Evolutionary conservation across 73 alveolate species (phyloP).

Genomic region (Paramecium bursaria): DNA sequence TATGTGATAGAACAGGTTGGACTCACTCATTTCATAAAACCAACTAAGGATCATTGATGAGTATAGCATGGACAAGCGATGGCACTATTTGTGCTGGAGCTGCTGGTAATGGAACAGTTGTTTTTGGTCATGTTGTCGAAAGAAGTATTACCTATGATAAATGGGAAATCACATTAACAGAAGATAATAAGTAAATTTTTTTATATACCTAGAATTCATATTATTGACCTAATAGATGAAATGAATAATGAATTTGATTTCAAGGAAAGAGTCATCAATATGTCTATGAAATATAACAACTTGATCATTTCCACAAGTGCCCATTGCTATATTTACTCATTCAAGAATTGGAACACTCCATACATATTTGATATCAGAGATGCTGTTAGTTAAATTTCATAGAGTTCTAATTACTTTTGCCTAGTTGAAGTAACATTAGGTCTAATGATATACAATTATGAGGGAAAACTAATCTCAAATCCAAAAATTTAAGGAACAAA

Average conservation of each 20-base stretch:
- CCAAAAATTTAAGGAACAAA: conserved; percentile 93
- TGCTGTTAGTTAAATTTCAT: conserved; percentile 72
- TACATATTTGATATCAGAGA: conserved; percentile 77
- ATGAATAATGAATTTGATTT: conserved; percentile 97
- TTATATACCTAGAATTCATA: conserved; percentile 12
- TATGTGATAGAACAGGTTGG: conserved; percentile 99
- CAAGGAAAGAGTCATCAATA: conserved; percentile 96
- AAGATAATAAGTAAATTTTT: conserved; percentile 85
- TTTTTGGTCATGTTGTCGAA: conserved; percentile 85
- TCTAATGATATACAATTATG: conserved; percentile 93
- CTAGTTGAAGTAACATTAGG: conserved; percentile 94
- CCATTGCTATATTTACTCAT: conserved; percentile 94
- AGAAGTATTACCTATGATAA: conserved; percentile 95
- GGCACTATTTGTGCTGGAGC: conserved; percentile 98
- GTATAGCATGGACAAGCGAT: conserved; percentile 92
- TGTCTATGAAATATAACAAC: conserved; percentile 91
- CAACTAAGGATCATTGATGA: conserved; percentile 87
- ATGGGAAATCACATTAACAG: conserved; percentile 94
- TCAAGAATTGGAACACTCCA: conserved; percentile 94
- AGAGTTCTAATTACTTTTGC: conserved; percentile 94
- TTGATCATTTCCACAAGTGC: conserved; percentile 96
- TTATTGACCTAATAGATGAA: conserved; percentile 95
- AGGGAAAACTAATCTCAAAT: conserved; percentile 91
- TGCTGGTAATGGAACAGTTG: conserved; percentile 98
- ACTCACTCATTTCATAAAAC: conserved; percentile 93